A percentile compares a stretch with the other conserved stretches of the same genome.
These are phyloP conservation scores for Smallanthus sonchifolius DNA, from an alignment of 129 eudicot genomes.

Conservation along the genomic window DNA sequence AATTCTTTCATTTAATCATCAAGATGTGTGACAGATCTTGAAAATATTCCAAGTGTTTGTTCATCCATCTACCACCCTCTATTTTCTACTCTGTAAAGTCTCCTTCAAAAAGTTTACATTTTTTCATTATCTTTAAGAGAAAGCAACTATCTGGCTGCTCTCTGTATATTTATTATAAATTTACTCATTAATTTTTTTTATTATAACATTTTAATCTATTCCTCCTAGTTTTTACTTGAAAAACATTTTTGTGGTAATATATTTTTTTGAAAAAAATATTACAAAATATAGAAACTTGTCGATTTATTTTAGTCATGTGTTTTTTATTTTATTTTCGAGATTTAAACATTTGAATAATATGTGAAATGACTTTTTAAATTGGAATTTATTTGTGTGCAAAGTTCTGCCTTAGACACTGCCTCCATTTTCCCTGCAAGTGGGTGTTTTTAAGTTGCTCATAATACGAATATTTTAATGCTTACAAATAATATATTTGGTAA, in stretches of 20 bases:
- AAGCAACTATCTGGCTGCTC: constrained; percentile 32
- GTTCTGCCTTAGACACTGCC: constrained; percentile 47
- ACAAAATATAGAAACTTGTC: not conserved
- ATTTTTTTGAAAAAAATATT: not conserved
- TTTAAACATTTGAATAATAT: not conserved
- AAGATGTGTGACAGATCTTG: constrained; percentile 22
- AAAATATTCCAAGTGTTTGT: constrained; percentile 22
- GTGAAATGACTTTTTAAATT: not conserved
- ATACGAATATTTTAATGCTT: not conserved
- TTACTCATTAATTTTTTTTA: not conserved
- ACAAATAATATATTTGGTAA: not conserved
- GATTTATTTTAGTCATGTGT: not conserved
- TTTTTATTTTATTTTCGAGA: not conserved
- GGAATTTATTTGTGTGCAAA: constrained; percentile 20
- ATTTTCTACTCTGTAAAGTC: constrained; percentile 60
- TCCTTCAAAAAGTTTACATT: constrained; percentile 15
- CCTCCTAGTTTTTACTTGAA: not conserved
- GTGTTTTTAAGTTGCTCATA: constrained; percentile 17
- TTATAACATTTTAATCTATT: not conserved
- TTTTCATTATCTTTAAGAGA: constrained; percentile 25
- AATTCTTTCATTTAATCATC: constrained; percentile 22
- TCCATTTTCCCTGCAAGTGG: constrained; percentile 71
- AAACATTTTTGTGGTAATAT: not conserved
- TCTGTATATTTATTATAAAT: constrained; percentile 11
- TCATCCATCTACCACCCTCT: constrained; percentile 36